Evolutionary conservation across 176 grass and related monocot genomes (phyloP).

Genomic region (Oryza coarctata): DNA sequence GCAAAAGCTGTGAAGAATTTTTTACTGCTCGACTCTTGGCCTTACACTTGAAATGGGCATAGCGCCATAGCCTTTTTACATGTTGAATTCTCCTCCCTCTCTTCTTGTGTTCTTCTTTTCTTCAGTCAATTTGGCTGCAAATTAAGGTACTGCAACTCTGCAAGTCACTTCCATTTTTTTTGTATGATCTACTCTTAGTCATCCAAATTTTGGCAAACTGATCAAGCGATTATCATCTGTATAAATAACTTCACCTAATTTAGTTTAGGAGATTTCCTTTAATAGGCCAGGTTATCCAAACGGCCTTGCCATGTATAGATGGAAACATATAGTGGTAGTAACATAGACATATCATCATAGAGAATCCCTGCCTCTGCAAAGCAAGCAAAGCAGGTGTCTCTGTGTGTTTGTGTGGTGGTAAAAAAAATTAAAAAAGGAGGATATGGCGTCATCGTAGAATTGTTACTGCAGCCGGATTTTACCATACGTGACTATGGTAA

Average conservation of each 20-base stretch:
- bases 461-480: slow-evolving; percentile 38
- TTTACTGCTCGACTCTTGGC: slow-evolving; percentile 3
- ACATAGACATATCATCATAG: background rate
- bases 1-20: background rate
- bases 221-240: background rate
- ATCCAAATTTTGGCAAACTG: background rate
- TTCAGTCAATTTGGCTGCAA: slow-evolving; percentile 8
- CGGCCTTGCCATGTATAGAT: slow-evolving; percentile 55
- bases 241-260: background rate
- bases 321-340: too few relatives aligned
- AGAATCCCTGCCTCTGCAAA: slow-evolving; percentile 22
- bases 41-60: slow-evolving; percentile 31
- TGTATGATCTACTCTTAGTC: too few relatives aligned
- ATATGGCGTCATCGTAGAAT: slow-evolving; percentile 1
- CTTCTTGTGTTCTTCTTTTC: background rate
- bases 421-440: slow-evolving; percentile 7
- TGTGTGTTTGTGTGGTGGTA: background rate
- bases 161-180: background rate
- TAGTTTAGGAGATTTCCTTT: slow-evolving; percentile 14
- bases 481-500: slow-evolving; percentile 37
- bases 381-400: background rate
- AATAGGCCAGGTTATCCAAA: slow-evolving; percentile 54
- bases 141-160: slow-evolving; percentile 2
- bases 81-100: background rate
- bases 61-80: background rate